A percentile compares a stretch with the other conserved stretches of the same genome.
phyloP scores from a whole-genome alignment of 75 land plant species.

The Picea sitchensis region DNA sequence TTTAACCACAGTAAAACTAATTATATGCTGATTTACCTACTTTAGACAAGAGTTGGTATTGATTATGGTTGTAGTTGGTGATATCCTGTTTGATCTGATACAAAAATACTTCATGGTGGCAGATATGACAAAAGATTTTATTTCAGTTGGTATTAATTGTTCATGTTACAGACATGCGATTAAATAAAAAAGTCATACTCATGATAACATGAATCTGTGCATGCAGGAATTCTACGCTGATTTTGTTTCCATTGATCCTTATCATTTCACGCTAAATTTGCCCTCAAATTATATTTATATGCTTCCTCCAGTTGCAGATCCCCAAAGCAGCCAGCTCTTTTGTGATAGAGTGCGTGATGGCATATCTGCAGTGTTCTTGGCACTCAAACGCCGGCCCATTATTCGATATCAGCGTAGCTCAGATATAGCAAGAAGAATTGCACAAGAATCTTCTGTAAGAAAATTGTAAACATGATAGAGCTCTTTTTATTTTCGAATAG shows the following conservation, averaged over 20 bases:
- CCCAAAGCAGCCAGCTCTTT: slow-evolving; percentile 63
- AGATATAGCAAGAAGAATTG: slow-evolving; percentile 86
- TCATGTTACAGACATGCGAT: neutral
- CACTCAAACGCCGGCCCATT: slow-evolving; percentile 86
- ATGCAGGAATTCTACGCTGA: slow-evolving; percentile 98
- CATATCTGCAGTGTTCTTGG: slow-evolving; percentile 82
- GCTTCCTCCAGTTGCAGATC: slow-evolving; percentile 86
- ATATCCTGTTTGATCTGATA: neutral
- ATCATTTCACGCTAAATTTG: slow-evolving; percentile 84
- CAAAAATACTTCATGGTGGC: neutral
- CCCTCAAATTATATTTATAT: slow-evolving; percentile 78
- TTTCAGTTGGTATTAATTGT: neutral
- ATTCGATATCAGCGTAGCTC: slow-evolving; percentile 86
- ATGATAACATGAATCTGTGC: neutral
- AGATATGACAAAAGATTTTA: neutral
- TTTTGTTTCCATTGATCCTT: slow-evolving; percentile 82
- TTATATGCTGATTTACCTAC: neutral
- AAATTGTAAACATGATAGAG: neutral
- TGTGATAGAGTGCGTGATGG: slow-evolving; percentile 91
- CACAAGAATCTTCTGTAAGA: slow-evolving; percentile 88
- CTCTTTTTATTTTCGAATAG: neutral
- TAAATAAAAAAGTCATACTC: too few relatives aligned
- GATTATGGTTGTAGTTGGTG: neutral
- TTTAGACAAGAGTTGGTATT: neutral
- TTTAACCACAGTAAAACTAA: too few relatives aligned